Evolutionary conservation across 2,329 filamentous ascomycete genomes (phyloP).

Genomic region (Ophiostoma australiae): DNA sequence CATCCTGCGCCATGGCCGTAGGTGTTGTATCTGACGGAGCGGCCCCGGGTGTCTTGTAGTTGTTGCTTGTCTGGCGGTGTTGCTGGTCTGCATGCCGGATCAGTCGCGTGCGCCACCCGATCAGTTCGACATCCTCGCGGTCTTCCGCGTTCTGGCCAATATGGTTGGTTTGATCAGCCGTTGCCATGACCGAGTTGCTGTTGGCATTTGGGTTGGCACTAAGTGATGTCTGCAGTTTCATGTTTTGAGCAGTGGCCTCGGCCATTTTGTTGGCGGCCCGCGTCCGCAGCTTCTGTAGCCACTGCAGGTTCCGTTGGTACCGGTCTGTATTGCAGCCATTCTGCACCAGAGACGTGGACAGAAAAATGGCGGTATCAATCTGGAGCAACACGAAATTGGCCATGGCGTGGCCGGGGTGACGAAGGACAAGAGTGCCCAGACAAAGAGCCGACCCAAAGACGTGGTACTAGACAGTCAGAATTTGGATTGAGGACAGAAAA

Average conservation of each 20-base stretch:
- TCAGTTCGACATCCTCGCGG: slow-evolving; percentile 17
- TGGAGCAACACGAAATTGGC: slow-evolving; percentile 20
- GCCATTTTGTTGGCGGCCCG: neutral
- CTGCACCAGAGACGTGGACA: neutral
- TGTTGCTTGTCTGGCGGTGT: neutral
- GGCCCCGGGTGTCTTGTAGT: neutral
- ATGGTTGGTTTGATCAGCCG: neutral
- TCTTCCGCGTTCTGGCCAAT: neutral
- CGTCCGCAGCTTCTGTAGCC: neutral
- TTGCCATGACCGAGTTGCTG: neutral
- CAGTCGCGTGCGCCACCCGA: slow-evolving; percentile 23
- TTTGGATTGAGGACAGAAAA: neutral
- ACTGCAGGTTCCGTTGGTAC: neutral
- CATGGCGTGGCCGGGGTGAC: slow-evolving; percentile 18
- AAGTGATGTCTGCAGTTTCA: neutral
- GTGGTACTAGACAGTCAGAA: neutral
- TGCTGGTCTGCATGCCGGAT: slow-evolving; percentile 19
- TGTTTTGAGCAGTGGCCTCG: neutral
- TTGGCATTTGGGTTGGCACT: neutral
- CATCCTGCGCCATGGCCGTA: neutral
- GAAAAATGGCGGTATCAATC: slow-evolving; percentile 21
- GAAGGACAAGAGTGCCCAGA: slow-evolving; percentile 22
- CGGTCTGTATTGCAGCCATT: neutral
- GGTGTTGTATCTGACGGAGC: neutral
- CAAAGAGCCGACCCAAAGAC: slow-evolving; percentile 22